These are phyloP conservation scores for Kodamaea plutei DNA, from an alignment of 1,139 yeast genomes.

Conservation along the genomic window DNA sequence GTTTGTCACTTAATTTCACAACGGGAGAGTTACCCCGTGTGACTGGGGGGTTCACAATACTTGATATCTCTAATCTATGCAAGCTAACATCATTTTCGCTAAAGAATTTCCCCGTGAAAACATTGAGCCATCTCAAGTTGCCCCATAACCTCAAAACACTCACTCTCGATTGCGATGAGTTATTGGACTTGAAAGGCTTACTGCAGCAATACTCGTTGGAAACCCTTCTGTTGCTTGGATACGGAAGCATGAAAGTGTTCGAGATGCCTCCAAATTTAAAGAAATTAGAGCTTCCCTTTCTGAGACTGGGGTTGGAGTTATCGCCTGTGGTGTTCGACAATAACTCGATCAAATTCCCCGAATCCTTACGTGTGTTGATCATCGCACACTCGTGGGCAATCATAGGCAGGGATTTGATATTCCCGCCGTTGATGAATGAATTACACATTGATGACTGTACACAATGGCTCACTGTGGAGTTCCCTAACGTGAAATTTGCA, in stretches of 20 bases:
- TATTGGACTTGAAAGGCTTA: not conserved
- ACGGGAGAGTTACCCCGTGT: too few relatives aligned
- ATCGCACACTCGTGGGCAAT: not conserved
- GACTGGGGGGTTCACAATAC: not conserved
- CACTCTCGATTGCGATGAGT: not conserved
- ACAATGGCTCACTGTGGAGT: not conserved
- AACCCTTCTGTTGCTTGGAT: not conserved
- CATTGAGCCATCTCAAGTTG: not conserved
- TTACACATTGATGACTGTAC: not conserved
- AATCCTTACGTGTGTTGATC: not conserved
- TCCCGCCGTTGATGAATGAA: not conserved
- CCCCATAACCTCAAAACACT: not conserved
- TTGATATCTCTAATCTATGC: not conserved
- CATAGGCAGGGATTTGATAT: not conserved
- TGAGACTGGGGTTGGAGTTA: not conserved
- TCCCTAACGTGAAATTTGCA: not conserved
- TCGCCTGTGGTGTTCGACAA: not conserved
- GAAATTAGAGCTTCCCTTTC: not conserved
- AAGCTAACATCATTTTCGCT: not conserved
- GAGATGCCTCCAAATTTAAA: not conserved
- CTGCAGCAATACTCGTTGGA: not conserved
- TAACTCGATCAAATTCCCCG: not conserved
- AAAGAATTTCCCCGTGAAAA: not conserved
- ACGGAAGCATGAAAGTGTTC: not conserved
- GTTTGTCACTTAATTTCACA: not conserved